phyloP scores from a whole-genome alignment of 441 rosid genomes.

The Breynia disticha region DNA sequence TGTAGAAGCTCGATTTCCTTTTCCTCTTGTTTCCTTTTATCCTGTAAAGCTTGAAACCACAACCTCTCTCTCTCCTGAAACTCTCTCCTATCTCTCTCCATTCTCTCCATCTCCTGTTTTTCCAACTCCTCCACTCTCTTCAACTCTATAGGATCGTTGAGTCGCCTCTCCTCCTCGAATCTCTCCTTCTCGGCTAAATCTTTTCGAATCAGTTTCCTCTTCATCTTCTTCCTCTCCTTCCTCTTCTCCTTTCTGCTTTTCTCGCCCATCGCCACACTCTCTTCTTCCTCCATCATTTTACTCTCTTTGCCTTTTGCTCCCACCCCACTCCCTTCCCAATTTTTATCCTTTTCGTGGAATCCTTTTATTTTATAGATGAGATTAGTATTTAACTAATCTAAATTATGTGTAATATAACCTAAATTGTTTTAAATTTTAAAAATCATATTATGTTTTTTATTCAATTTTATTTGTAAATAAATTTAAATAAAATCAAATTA shows the following conservation, averaged over 20 bases:
- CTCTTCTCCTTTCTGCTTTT: conserved; percentile 64
- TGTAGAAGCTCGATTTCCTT: conserved; percentile 25
- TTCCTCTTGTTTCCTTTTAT: conserved; percentile 42
- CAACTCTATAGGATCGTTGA: conserved; percentile 65
- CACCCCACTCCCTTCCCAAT: not conserved
- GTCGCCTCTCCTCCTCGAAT: conserved; percentile 44
- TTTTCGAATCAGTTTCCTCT: conserved; percentile 64
- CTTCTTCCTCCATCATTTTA: conserved; percentile 17
- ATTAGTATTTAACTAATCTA: no score
- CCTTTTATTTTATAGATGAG: no score
- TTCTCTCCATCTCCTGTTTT: conserved; percentile 49
- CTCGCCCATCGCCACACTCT: conserved; percentile 13
- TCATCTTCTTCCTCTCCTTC: conserved; percentile 70
- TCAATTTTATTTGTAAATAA: no score
- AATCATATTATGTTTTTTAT: no score
- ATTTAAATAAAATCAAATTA: no score
- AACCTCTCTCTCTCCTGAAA: conserved; percentile 74
- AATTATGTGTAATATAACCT: no score
- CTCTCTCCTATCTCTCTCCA: conserved; percentile 54
- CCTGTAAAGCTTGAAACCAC: conserved; percentile 63
- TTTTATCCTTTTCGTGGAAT: no score
- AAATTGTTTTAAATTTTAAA: no score
- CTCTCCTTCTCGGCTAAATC: conserved; percentile 65
- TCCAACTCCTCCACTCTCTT: conserved; percentile 40
- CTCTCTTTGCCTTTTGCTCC: conserved; percentile 11